Evolutionary conservation across 2,329 filamentous ascomycete species (phyloP).

Genomic region (Fragosphaeria purpurea): DNA sequence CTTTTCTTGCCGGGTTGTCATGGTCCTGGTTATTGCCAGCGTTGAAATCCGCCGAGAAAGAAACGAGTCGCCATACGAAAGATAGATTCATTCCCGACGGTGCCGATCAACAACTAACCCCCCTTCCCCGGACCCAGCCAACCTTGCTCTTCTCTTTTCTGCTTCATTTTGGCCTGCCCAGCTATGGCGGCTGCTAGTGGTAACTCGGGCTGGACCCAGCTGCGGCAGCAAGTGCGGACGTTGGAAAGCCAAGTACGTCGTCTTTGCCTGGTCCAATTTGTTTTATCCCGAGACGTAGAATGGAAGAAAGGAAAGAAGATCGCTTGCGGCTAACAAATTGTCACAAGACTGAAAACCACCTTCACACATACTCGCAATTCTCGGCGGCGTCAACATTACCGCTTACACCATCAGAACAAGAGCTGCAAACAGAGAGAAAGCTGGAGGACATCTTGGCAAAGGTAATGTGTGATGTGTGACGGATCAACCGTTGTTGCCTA

Average conservation of each 20-base stretch:
- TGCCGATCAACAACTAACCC: too few species aligned
- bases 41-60: too few species aligned
- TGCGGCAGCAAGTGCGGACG: constrained; percentile 81
- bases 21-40: too few species aligned
- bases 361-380: constrained; percentile 86
- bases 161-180: neutral
- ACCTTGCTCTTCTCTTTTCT: neutral
- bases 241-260: constrained; percentile 74
- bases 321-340: neutral
- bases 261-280: neutral
- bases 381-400: constrained; percentile 70
- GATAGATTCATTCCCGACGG: too few species aligned
- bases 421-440: constrained; percentile 67
- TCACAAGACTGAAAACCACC: constrained; percentile 67
- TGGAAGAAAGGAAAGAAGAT: neutral
- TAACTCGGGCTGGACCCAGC: constrained; percentile 72
- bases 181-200: constrained; percentile 12
- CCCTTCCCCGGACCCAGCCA: neutral
- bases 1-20: too few species aligned
- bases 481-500: too few species aligned
- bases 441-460: constrained; percentile 77
- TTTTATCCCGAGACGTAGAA: too few species aligned
- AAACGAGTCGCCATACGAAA: too few species aligned
- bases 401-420: constrained; percentile 74
- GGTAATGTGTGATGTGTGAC: constrained; percentile 30